These are phyloP conservation scores for Lachnellula occidentalis DNA, from an alignment of 2,329 filamentous ascomycete genomes.

Conservation along the genomic window DNA sequence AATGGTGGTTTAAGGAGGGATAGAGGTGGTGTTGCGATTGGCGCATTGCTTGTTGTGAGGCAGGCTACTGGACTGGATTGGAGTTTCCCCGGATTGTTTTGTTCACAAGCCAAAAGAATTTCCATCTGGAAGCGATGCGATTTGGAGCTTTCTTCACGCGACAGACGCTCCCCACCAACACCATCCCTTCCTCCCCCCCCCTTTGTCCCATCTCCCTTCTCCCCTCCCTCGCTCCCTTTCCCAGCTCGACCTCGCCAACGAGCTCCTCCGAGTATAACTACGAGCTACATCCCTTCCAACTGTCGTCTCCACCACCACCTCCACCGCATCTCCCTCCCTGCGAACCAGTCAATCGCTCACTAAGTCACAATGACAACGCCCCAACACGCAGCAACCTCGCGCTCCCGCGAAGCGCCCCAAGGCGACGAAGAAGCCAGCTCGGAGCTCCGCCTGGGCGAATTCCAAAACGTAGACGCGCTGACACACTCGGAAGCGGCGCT, in stretches of 20 bases:
- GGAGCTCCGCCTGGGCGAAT: conserved; percentile 84
- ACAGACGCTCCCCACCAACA: conserved; percentile 8
- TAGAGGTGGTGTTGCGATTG: conserved; percentile 1
- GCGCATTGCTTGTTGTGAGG: conserved; percentile 6
- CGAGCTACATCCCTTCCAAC: neutral
- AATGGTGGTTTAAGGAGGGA: neutral
- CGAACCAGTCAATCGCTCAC: neutral
- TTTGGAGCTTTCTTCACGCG: conserved; percentile 12
- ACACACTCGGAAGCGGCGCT: conserved; percentile 89
- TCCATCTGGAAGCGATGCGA: conserved; percentile 2
- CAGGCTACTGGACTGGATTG: conserved; percentile 9
- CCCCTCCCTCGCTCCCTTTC: neutral
- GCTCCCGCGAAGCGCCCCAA: conserved; percentile 60
- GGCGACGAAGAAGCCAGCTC: conserved; percentile 85
- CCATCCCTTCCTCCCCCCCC: neutral
- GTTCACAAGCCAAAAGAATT: conserved; percentile 4
- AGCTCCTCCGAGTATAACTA: neutral
- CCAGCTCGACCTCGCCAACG: neutral
- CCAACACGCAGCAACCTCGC: conserved; percentile 43
- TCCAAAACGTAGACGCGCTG: conserved; percentile 84
- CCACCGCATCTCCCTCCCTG: neutral
- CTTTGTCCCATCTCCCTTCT: neutral
- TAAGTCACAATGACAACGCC: neutral
- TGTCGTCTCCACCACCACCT: neutral
- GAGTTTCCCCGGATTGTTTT: conserved; percentile 14